These are phyloP conservation scores for Tuber calosporum DNA, from an alignment of 495 filamentous ascomycete species.

Conservation along the genomic window DNA sequence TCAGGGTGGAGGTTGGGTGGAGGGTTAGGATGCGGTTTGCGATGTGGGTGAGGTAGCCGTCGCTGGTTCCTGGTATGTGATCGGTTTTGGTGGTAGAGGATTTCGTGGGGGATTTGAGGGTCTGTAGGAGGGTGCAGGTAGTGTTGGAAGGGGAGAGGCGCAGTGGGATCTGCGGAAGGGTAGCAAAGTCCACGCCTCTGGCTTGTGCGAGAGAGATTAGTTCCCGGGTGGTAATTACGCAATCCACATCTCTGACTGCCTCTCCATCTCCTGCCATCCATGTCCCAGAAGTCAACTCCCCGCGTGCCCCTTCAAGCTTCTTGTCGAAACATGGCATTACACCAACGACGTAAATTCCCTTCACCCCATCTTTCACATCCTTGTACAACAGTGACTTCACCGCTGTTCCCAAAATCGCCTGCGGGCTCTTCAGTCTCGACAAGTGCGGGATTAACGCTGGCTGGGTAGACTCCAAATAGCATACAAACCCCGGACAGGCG, in stretches of 20 bases:
- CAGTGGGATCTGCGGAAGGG: conserved; percentile 55
- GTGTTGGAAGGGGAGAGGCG: conserved; percentile 38
- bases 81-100: conserved; percentile 48
- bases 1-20: conserved; percentile 60
- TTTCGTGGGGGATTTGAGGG: conserved; percentile 27
- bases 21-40: conserved; percentile 61
- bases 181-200: conserved; percentile 64
- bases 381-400: conserved; percentile 75
- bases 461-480: conserved; percentile 96
- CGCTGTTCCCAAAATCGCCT: conserved; percentile 81
- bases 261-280: conserved; percentile 49
- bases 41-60: conserved; percentile 80
- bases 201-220: conserved; percentile 78
- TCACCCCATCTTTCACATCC: conserved; percentile 51
- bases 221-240: conserved; percentile 92
- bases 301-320: conserved; percentile 89
- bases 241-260: conserved; percentile 77
- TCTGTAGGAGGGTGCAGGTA: conserved; percentile 5
- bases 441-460: conserved; percentile 86
- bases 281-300: conserved; percentile 74
- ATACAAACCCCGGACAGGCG: conserved; percentile 95
- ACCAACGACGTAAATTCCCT: conserved; percentile 83
- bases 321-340: conserved; percentile 99
- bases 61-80: conserved; percentile 62
- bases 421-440: conserved; percentile 84